These are phyloP conservation scores for Cytidiella melzeri DNA, from an alignment of 768 basidiomycete species.

Conservation along the genomic window DNA sequence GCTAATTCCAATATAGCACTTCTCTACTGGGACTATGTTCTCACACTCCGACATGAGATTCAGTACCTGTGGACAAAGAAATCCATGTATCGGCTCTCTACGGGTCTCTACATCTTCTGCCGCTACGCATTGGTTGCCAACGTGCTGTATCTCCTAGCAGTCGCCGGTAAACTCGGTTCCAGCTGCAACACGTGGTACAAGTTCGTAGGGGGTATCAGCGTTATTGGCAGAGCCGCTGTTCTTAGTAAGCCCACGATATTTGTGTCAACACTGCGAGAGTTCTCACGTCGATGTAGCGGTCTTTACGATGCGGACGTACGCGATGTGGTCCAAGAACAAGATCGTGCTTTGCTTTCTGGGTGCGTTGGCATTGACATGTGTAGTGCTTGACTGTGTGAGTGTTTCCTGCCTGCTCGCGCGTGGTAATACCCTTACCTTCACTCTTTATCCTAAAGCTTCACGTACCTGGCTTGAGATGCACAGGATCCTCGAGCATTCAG, in stretches of 20 bases:
- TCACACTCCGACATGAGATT: constrained; percentile 28
- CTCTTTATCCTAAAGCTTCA: constrained; percentile 14
- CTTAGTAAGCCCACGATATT: constrained; percentile 17
- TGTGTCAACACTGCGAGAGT: too few relatives aligned
- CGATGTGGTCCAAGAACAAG: constrained; percentile 11
- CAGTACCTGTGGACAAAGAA: constrained; percentile 26
- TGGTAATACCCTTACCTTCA: too few relatives aligned
- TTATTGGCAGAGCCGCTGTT: constrained; percentile 25
- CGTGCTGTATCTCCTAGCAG: constrained; percentile 25
- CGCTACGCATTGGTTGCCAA: constrained; percentile 32
- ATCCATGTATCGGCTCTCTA: constrained; percentile 22
- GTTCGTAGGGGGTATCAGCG: constrained; percentile 25
- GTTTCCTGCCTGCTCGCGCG: background rate
- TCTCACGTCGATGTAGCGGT: background rate
- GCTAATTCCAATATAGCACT: too few relatives aligned
- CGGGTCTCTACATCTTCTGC: constrained; percentile 27
- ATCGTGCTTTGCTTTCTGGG: constrained; percentile 12
- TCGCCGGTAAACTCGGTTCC: constrained; percentile 10
- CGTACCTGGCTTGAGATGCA: constrained; percentile 16
- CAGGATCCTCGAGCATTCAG: constrained; percentile 12
- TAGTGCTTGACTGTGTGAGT: constrained; percentile 21
- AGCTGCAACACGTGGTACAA: constrained; percentile 26
- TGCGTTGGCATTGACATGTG: constrained; percentile 17
- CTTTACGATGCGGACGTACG: constrained; percentile 3
- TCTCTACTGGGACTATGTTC: constrained; percentile 28